Percentiles rank a stretch among this genome's conserved stretches.
phyloP scores from a whole-genome alignment of 805 yeast species.

The Metschnikowia borealis region DNA sequence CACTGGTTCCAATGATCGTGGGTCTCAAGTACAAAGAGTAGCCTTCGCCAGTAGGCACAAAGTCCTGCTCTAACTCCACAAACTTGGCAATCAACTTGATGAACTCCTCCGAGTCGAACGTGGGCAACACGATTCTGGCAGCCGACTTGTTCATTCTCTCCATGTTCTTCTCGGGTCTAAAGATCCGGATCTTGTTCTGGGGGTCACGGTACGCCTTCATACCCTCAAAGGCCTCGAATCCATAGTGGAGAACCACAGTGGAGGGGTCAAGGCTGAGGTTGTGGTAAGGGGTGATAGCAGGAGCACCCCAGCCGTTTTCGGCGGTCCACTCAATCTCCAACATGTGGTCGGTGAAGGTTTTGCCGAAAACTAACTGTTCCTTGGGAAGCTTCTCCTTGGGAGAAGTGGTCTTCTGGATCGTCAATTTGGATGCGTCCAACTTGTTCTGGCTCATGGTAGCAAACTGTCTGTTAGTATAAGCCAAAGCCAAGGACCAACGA shows the following conservation, averaged over 20 bases:
- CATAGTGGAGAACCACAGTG: slow-evolving; percentile 87
- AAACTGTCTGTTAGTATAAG: slow-evolving; percentile 12
- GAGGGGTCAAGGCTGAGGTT: slow-evolving; percentile 79
- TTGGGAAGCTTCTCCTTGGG: slow-evolving; percentile 37
- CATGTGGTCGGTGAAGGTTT: slow-evolving; percentile 82
- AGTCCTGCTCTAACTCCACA: slow-evolving; percentile 66
- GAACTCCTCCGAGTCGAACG: slow-evolving; percentile 75
- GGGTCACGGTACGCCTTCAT: slow-evolving; percentile 78
- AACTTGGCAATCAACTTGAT: slow-evolving; percentile 72
- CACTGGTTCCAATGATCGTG: slow-evolving; percentile 88
- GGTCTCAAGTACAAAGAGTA: slow-evolving; percentile 93
- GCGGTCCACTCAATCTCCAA: slow-evolving; percentile 79
- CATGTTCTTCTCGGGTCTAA: slow-evolving; percentile 93
- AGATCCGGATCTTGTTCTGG: slow-evolving; percentile 60
- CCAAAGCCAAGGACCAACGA: no score
- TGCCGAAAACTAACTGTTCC: slow-evolving; percentile 41
- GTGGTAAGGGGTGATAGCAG: slow-evolving; percentile 83
- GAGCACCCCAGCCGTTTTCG: slow-evolving; percentile 80
- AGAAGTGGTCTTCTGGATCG: slow-evolving; percentile 33
- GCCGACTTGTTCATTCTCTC: slow-evolving; percentile 85
- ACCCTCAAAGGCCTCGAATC: slow-evolving; percentile 94
- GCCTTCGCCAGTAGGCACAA: slow-evolving; percentile 84
- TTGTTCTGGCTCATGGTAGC: slow-evolving; percentile 23
- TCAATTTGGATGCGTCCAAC: slow-evolving; percentile 37
- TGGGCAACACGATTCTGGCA: slow-evolving; percentile 82